Percentiles rank a stretch among this genome's conserved stretches.
phyloP scores from a whole-genome alignment of 129 eudicot genomes.

The Oenanthe sinensis region DNA sequence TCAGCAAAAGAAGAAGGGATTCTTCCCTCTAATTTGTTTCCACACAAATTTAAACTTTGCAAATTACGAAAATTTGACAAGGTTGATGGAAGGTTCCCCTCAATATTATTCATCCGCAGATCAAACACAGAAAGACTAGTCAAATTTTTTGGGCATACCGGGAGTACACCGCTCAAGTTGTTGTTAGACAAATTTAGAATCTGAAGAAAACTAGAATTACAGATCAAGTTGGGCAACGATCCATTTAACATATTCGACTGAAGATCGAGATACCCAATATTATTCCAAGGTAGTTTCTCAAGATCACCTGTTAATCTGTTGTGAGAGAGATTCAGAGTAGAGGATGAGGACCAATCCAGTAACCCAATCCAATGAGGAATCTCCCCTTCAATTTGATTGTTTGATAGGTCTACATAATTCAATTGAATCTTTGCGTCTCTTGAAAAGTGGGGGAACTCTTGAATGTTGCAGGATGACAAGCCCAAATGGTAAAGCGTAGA shows the following conservation, averaged over 20 bases:
- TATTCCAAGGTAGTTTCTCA: constrained; percentile 1
- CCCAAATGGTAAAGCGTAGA: too few relatives aligned
- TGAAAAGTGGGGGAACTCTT: not conserved
- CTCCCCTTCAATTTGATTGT: not conserved
- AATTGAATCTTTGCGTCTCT: not conserved
- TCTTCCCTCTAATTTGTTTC: not conserved
- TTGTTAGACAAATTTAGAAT: not conserved
- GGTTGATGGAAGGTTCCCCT: not conserved
- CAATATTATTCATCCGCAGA: not conserved
- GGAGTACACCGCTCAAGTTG: not conserved
- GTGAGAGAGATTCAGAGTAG: not conserved
- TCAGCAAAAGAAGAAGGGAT: not conserved
- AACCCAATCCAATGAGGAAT: too few relatives aligned
- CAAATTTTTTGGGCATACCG: not conserved
- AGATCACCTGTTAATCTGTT: not conserved
- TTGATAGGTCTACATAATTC: not conserved
- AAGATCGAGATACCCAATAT: not conserved
- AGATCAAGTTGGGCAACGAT: not conserved
- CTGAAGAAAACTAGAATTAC: not conserved
- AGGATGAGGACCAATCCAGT: too few relatives aligned
- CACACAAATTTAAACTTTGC: not conserved
- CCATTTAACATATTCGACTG: not conserved
- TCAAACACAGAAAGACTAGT: not conserved
- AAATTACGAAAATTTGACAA: not conserved
- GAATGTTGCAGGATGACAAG: too few relatives aligned